Evolutionary conservation across 768 basidiomycete species (phyloP).

Genomic region (Leccinum obscurum): DNA sequence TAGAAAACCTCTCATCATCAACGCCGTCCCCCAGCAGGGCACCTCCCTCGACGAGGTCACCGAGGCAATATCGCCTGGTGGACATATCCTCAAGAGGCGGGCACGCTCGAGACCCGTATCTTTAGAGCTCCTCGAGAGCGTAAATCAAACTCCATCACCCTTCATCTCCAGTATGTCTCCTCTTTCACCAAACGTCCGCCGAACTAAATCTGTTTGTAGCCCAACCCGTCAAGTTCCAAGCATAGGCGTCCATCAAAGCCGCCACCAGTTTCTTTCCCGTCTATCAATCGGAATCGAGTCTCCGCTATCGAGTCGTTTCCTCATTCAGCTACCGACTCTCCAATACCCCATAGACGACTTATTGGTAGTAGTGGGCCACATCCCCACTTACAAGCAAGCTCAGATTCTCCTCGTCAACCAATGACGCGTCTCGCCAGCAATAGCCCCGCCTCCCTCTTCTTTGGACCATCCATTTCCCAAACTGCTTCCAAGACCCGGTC

Average conservation of each 20-base stretch:
- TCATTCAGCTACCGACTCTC: too few species aligned
- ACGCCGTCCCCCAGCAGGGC: slow-evolving; percentile 37
- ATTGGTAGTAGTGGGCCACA: slow-evolving; percentile 16
- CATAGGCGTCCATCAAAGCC: too few species aligned
- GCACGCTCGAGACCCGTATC: slow-evolving; percentile 74
- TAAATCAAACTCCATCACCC: slow-evolving; percentile 45
- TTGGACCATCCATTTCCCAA: slow-evolving; percentile 48
- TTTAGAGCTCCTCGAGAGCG: slow-evolving; percentile 57
- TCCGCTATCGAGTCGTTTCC: too few species aligned
- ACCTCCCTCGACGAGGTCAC: slow-evolving; percentile 57
- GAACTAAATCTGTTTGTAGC: too few species aligned
- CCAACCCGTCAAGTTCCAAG: too few species aligned
- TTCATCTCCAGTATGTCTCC: slow-evolving; percentile 27
- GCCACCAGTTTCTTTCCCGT: too few species aligned
- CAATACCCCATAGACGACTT: too few species aligned
- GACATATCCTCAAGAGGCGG: slow-evolving; percentile 72
- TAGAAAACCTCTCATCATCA: slow-evolving; percentile 26
- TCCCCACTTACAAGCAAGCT: slow-evolving; percentile 28
- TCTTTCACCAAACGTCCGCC: not conserved
- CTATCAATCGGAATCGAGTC: too few species aligned
- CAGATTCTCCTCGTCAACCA: slow-evolving; percentile 35
- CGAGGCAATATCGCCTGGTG: slow-evolving; percentile 73
- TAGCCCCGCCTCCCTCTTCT: slow-evolving; percentile 64
- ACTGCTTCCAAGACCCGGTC: slow-evolving; percentile 17
- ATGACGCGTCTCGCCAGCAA: slow-evolving; percentile 52